Percentiles rank a stretch among this genome's conserved stretches.
These are phyloP conservation scores for Fusarium hostae DNA, from an alignment of 2,329 filamentous ascomycete species.

Conservation along the genomic window DNA sequence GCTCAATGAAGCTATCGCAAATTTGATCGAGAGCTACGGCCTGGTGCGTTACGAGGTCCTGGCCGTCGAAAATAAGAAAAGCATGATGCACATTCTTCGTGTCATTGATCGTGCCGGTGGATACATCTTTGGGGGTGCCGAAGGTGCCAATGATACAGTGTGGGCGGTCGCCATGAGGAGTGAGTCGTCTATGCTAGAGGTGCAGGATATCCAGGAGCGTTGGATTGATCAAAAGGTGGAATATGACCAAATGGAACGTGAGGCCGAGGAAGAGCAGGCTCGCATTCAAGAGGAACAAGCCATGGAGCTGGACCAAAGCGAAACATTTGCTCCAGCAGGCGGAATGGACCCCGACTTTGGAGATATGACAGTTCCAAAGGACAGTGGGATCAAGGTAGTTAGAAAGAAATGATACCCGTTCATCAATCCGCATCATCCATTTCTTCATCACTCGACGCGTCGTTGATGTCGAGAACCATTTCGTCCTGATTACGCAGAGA, in stretches of 20 bases:
- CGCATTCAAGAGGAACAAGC: slow-evolving; percentile 56
- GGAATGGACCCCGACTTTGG: slow-evolving; percentile 60
- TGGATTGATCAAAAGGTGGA: slow-evolving; percentile 94
- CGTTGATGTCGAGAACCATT: slow-evolving; percentile 56
- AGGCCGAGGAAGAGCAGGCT: slow-evolving; percentile 79
- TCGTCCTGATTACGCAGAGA: slow-evolving; percentile 46
- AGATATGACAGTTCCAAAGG: slow-evolving; percentile 62
- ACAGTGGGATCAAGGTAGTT: slow-evolving; percentile 77
- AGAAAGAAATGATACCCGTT: slow-evolving; percentile 68
- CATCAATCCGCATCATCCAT: slow-evolving; percentile 57
- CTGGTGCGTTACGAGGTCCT: slow-evolving; percentile 93
- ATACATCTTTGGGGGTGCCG: slow-evolving; percentile 89
- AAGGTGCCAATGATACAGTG: slow-evolving; percentile 94
- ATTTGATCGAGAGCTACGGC: slow-evolving; percentile 88
- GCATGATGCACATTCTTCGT: slow-evolving; percentile 91
- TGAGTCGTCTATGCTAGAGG: slow-evolving; percentile 78
- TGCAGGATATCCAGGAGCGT: slow-evolving; percentile 91
- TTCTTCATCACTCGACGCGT: slow-evolving; percentile 58
- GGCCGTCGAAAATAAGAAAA: slow-evolving; percentile 95
- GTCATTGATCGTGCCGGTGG: slow-evolving; percentile 93
- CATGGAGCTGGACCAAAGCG: slow-evolving; percentile 50
- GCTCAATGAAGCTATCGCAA: slow-evolving; percentile 86
- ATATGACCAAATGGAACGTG: slow-evolving; percentile 82
- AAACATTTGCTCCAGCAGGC: slow-evolving; percentile 38
- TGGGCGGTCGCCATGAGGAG: slow-evolving; percentile 95